Evolutionary conservation across 23 red algal genomes (phyloP).

Genomic region (Pyropia haitanensis): DNA sequence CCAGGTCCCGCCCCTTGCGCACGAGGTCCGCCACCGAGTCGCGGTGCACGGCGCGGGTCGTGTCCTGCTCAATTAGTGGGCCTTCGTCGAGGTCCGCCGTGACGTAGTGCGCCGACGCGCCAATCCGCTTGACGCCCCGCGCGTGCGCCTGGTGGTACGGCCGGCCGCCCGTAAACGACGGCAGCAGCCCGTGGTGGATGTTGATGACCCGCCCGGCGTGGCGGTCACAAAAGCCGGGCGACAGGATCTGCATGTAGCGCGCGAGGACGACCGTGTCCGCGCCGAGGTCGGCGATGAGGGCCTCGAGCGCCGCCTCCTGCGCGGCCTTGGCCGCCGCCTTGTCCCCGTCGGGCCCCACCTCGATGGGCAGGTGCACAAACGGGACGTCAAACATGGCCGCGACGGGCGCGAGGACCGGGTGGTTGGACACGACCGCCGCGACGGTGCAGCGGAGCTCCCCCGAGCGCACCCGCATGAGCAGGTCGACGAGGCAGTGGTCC

Average conservation of each 20-base stretch:
- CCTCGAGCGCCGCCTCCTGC: not conserved
- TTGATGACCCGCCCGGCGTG: conserved; percentile 2
- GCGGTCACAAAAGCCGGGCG: not conserved
- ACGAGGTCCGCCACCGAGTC: conserved; percentile 1
- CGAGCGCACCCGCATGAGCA: conserved; percentile 1
- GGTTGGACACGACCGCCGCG: not conserved
- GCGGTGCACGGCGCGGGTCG: not conserved
- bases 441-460: conserved; percentile 1
- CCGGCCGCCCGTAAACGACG: not conserved
- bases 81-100: not conserved
- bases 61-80: not conserved
- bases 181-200: conserved; percentile 7
- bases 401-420: not conserved
- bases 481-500: conserved; percentile 9
- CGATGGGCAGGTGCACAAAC: not conserved
- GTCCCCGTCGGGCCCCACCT: not conserved
- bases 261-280: conserved; percentile 1
- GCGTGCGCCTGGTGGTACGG: conserved; percentile 10
- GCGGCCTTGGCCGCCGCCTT: not conserved
- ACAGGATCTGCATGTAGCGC: conserved; percentile 6
- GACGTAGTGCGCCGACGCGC: conserved; percentile 15
- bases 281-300: not conserved
- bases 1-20: conserved; percentile 2
- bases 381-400: not conserved
- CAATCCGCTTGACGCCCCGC: conserved; percentile 4